These are phyloP conservation scores for Teratosphaeria nubilosa DNA, from an alignment of 2,329 filamentous ascomycete species.

Conservation along the genomic window DNA sequence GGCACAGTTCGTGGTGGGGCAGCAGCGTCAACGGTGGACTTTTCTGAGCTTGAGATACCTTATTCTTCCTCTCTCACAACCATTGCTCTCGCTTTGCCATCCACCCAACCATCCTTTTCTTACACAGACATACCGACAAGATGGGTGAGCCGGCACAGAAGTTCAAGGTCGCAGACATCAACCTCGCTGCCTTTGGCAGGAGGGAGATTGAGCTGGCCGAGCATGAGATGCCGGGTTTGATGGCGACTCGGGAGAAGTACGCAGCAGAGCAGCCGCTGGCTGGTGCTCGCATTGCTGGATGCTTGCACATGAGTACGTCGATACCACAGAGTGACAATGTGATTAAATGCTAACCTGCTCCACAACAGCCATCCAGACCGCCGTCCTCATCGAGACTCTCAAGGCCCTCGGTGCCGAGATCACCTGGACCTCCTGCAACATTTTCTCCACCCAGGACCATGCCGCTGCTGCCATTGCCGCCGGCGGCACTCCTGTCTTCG, in stretches of 20 bases:
- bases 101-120: neutral
- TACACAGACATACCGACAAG: constrained; percentile 18
- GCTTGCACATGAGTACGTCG: constrained; percentile 82
- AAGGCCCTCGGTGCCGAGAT: constrained; percentile 91
- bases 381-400: constrained; percentile 97
- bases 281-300: constrained; percentile 92
- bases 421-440: constrained; percentile 99
- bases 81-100: neutral
- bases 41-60: constrained; percentile 3
- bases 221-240: constrained; percentile 87
- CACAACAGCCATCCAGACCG: constrained; percentile 77
- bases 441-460: constrained; percentile 98
- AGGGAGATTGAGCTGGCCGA: constrained; percentile 98
- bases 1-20: neutral
- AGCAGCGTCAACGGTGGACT: neutral
- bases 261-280: constrained; percentile 84
- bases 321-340: neutral
- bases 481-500: constrained; percentile 77
- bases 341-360: neutral
- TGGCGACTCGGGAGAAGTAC: constrained; percentile 90
- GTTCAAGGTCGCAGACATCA: constrained; percentile 97
- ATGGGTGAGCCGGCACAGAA: constrained; percentile 65
- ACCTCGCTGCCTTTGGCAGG: constrained; percentile 94
- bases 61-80: neutral
- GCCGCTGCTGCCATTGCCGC: constrained; percentile 96